Evolutionary conservation across 352 stramenopile genomes (phyloP), one percentile per base, ranked within the genome.

Genomic region (Thalassiosira pacifica): DNA sequence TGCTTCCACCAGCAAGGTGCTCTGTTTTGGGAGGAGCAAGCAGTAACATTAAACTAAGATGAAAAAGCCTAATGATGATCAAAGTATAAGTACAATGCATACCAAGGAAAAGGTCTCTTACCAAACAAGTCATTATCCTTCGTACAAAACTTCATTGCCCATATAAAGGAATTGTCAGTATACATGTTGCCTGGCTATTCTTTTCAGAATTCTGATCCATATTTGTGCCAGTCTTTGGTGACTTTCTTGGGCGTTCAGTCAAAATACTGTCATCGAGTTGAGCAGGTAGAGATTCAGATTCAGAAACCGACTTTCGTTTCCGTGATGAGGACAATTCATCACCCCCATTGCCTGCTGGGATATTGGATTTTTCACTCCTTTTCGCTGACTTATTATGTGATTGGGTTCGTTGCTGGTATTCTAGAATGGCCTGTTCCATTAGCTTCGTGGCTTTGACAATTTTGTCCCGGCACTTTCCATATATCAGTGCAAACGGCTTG

Each of bases 81-180:
- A 65, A 65, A 31, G 13, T 65, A 31, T n/a, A 31, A 65, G 53
- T 29, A 61, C 10, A 31, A 9, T 29, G 22, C 55, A 65, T 16
- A 61, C 6, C 55, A 6, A 29, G 26, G 24, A 31, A 65, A 65
- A 2, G 10, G 19, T 9, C 19, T 1, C 55, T 65, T 65, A 65
- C 55, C 55, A 31, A 11, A 65, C 55, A 65, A 65, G n/a, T 65
- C n/a, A 65, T 65, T 65, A 26, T 31, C 55, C 1, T 65, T 65
- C 37, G 37, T 13, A 48, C 13, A 6, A 48, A 13, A 13, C 31
- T 65, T 1, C 6, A 29, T 65, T 24, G 31, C 22, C 55, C 55
- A 65, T 29, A 29, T 57, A 57, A 65, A 3, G 55, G 55, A 10
- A 65, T 31, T 65, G 16, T 65, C 55, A 65, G 11, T 65, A 65